Conservation (phyloP, 345 rosid genomes). For the Moricandia moricandioides region DNA sequence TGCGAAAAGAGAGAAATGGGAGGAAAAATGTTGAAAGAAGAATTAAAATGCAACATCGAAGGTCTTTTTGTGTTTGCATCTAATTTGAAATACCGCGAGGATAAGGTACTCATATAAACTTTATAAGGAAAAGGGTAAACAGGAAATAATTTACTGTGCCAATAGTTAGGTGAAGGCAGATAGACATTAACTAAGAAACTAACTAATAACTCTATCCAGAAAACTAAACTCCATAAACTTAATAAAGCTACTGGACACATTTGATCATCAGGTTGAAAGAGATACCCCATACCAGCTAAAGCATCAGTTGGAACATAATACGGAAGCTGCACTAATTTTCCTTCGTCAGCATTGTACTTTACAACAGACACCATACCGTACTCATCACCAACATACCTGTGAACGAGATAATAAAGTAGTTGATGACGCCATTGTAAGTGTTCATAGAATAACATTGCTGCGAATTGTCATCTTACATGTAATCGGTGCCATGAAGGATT, state of each 20-base stretch:
- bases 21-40: slow-evolving; percentile 2
- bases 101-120: background rate
- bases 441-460: background rate
- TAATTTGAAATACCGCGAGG: slow-evolving; percentile 11
- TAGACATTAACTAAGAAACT: slow-evolving; percentile 9
- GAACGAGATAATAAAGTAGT: slow-evolving; percentile 11
- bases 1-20: slow-evolving; percentile 39
- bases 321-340: slow-evolving; percentile 52
- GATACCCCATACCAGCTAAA: slow-evolving; percentile 56
- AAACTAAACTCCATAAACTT: background rate
- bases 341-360: slow-evolving; percentile 55
- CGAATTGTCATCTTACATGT: slow-evolving; percentile 47
- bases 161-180: slow-evolving; percentile 21
- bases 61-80: slow-evolving; percentile 17
- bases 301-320: slow-evolving; percentile 63
- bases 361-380: slow-evolving; percentile 64
- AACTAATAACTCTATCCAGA: slow-evolving; percentile 10
- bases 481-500: slow-evolving; percentile 63
- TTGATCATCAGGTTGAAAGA: slow-evolving; percentile 1
- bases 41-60: slow-evolving; percentile 20
- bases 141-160: slow-evolving; percentile 5
- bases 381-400: slow-evolving; percentile 86
- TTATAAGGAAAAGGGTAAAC: background rate
- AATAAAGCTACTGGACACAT: slow-evolving; percentile 12
- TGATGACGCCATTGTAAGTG: slow-evolving; percentile 3